Conservation (phyloP, 108 stramenopile genomes). For the Stephanodiscus triporus region DNA sequence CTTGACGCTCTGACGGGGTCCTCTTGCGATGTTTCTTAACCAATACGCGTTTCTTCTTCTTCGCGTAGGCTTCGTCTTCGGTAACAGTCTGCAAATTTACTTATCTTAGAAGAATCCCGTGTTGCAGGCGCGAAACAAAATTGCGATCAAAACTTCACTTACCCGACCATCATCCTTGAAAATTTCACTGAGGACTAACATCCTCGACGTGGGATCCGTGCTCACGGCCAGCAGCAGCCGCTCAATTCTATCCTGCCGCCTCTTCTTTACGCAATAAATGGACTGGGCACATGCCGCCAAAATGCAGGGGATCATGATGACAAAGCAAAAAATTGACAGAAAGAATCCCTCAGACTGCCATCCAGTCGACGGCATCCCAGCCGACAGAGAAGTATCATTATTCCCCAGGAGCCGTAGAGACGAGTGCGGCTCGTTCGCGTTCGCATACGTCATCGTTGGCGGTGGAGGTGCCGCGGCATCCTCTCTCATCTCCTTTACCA, state of each 20-base stretch:
- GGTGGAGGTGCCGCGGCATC: too few species aligned
- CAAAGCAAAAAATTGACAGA: not conserved
- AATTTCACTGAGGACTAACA: conserved; percentile 32
- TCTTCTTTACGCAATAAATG: conserved; percentile 10
- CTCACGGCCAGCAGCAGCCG: conserved; percentile 30
- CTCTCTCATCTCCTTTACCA: too few species aligned
- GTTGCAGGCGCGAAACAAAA: not conserved
- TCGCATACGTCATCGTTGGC: not conserved
- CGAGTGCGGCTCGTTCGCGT: not conserved
- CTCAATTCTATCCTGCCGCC: conserved; percentile 17
- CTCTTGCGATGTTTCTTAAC: conserved; percentile 30
- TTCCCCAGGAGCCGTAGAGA: not conserved
- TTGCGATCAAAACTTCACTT: conserved; percentile 6
- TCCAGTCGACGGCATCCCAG: not conserved
- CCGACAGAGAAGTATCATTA: not conserved
- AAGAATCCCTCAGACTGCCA: not conserved
- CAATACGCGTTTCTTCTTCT: conserved; percentile 15
- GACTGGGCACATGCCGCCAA: conserved; percentile 18
- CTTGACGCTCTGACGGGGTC: conserved; percentile 10
- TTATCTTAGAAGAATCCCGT: not conserved
- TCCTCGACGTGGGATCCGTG: conserved; percentile 29
- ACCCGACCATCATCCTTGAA: conserved; percentile 33
- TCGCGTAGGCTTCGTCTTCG: conserved; percentile 11
- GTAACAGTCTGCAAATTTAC: conserved; percentile 6
- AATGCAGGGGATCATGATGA: conserved; percentile 32